Base-by-base conservation (phyloP, 2,329 filamentous ascomycete species). In the Elsinoe arachidis region DNA sequence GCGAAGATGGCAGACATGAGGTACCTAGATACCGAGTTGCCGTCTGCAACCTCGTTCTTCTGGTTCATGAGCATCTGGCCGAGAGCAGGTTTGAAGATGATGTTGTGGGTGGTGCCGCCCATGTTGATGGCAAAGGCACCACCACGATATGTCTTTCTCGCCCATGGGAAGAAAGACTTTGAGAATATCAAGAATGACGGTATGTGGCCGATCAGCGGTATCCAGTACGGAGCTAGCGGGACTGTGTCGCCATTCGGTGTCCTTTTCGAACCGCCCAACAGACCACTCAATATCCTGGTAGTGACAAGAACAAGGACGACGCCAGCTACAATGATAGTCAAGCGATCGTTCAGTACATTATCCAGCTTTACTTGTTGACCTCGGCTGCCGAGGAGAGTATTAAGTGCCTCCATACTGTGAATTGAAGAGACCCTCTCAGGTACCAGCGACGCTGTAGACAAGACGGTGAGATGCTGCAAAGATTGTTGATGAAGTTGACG, bases 201-300 rank as follows among this genome's bases (percentile, higher is more conserved):
- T 5, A 76, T 72, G 70, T 85, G 80, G 38, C 80, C 79, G 7
- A 84, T 35, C 54, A 78, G 72, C 1, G 82, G 82, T 6, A 85
- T 66, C 78, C 80, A 85, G 67, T 85, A 85, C 26, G 80, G 80
- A 19, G 78, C 62, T 57, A 74, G 67, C 66, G 76, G 77, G 59
- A 80, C 73, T 56, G 68, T 69, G 17, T 62, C 57, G 52, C 64
- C 66, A 63, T 67, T 35, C 9, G 55, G 52, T 33, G 57, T 56
- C 35, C 35, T 56, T 34, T 58, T 59, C 3, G 60, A 58, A 1
- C 33, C 17, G 5, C 58, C 58, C 1, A 59, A 21, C 15, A 57
- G 26, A 21, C 58, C 58, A 30, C 58, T 60, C 9, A 61, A 30
- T 7, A 61, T 49, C 23, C 60, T 53, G 5, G 60, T 61, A 6